These are phyloP conservation scores for Sugiyamaella mastotermitis DNA, from an alignment of 805 yeast species.

Conservation along the genomic window DNA sequence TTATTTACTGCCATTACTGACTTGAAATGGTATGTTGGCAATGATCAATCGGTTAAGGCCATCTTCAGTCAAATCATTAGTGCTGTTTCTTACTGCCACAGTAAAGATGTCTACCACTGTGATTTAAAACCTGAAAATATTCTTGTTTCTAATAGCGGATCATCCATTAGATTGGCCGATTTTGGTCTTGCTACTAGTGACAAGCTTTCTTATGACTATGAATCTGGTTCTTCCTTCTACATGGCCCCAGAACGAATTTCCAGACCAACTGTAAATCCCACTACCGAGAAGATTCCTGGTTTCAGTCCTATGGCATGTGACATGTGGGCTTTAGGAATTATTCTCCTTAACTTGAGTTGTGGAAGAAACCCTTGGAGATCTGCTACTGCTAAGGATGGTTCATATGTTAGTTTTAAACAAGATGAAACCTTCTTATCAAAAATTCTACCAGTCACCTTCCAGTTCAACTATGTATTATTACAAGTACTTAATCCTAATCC, in stretches of 20 bases:
- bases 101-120: conserved; percentile 75
- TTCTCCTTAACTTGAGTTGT: conserved; percentile 72
- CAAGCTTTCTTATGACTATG: conserved; percentile 58
- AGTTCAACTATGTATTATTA: conserved; percentile 37
- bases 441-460: conserved; percentile 68
- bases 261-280: no score
- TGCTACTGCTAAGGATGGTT: conserved; percentile 59
- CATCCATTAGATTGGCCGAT: conserved; percentile 59
- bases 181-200: conserved; percentile 78
- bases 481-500: conserved; percentile 14
- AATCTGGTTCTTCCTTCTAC: conserved; percentile 83
- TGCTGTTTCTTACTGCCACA: conserved; percentile 74
- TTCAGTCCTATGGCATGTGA: conserved; percentile 75
- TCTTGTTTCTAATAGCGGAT: conserved; percentile 52
- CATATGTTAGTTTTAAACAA: conserved; percentile 58
- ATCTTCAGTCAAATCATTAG: conserved; percentile 68
- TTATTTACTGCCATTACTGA: conserved; percentile 76
- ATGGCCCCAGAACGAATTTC: conserved; percentile 81
- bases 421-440: conserved; percentile 50
- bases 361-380: conserved; percentile 88
- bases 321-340: conserved; percentile 81
- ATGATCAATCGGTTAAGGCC: conserved; percentile 45
- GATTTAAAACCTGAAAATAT: conserved; percentile 91
- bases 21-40: conserved; percentile 43
- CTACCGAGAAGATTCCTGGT: no score